phyloP scores from a whole-genome alignment of 768 basidiomycete genomes.

The Termitomyces sp. region DNA sequence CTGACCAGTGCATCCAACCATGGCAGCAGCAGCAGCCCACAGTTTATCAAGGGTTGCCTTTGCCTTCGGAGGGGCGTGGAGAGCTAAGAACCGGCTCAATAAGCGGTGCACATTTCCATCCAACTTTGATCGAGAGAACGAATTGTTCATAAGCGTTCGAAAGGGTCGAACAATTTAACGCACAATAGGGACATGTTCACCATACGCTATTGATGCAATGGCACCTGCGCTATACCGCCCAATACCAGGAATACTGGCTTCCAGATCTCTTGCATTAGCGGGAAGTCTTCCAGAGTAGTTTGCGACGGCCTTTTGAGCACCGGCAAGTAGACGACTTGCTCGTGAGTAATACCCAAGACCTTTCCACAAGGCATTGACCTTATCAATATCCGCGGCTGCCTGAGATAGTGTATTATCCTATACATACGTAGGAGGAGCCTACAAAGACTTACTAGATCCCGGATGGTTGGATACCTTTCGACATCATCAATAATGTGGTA shows the following conservation, averaged over 20 bases:
- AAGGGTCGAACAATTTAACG: constrained; percentile 24
- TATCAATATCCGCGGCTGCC: constrained; percentile 71
- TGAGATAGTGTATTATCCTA: constrained; percentile 19
- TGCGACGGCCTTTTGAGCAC: constrained; percentile 73
- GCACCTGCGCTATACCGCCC: constrained; percentile 86
- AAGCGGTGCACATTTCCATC: constrained; percentile 89
- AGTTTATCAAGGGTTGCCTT: constrained; percentile 74
- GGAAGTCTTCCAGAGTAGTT: constrained; percentile 70
- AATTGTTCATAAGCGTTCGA: neutral
- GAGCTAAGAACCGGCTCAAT: constrained; percentile 75
- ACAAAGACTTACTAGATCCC: constrained; percentile 51
- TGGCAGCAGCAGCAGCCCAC: constrained; percentile 71
- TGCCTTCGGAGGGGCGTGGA: constrained; percentile 77
- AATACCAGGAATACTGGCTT: constrained; percentile 80
- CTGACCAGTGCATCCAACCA: constrained; percentile 43
- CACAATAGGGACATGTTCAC: constrained; percentile 78
- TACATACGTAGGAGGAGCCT: constrained; percentile 4
- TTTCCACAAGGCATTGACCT: constrained; percentile 88
- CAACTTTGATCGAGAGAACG: constrained; percentile 38
- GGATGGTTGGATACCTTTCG: constrained; percentile 74
- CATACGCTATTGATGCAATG: constrained; percentile 85
- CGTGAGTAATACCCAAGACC: constrained; percentile 89
- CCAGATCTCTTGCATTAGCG: constrained; percentile 72
- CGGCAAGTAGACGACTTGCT: constrained; percentile 73
- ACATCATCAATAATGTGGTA: constrained; percentile 3